Conservation (phyloP, 768 basidiomycete species). For the Termitomyces sp. region DNA sequence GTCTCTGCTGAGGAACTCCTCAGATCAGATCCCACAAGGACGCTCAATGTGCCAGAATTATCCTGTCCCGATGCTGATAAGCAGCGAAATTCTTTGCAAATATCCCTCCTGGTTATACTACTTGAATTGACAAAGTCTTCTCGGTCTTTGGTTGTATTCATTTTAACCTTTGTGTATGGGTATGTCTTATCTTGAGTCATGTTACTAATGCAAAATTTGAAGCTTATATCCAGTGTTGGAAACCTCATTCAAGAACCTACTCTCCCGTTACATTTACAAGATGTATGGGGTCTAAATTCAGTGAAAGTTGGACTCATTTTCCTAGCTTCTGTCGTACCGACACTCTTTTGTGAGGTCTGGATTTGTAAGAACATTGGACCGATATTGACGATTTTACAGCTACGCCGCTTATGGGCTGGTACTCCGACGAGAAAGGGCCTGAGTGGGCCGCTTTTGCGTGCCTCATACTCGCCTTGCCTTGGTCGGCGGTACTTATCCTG, state of each 20-base stretch:
- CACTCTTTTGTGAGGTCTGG: slow-evolving; percentile 48
- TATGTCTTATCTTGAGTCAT: slow-evolving; percentile 17
- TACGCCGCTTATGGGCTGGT: slow-evolving; percentile 50
- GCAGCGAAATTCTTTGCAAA: slow-evolving; percentile 3
- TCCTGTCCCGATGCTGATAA: background rate
- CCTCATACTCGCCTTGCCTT: slow-evolving; percentile 52
- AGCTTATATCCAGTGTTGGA: too few species aligned
- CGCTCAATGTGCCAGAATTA: background rate
- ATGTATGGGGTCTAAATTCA: slow-evolving; percentile 41
- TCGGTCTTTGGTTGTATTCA: slow-evolving; percentile 40
- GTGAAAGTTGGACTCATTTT: slow-evolving; percentile 59
- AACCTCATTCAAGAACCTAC: slow-evolving; percentile 31
- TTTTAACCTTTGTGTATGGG: slow-evolving; percentile 52
- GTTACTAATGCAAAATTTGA: background rate
- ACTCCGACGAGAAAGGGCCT: slow-evolving; percentile 50
- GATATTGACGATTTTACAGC: slow-evolving; percentile 28
- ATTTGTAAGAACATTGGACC: background rate
- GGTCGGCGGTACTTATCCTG: slow-evolving; percentile 55
- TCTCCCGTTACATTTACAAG: slow-evolving; percentile 48
- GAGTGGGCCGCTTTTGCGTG: slow-evolving; percentile 47
- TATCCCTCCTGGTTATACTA: slow-evolving; percentile 39
- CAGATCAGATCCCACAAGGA: background rate
- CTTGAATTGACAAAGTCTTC: slow-evolving; percentile 35
- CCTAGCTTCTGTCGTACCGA: slow-evolving; percentile 58
- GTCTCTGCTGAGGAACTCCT: background rate